Conservation (phyloP, 2,329 filamentous ascomycete genomes). For the Calonectria hongkongensis region DNA sequence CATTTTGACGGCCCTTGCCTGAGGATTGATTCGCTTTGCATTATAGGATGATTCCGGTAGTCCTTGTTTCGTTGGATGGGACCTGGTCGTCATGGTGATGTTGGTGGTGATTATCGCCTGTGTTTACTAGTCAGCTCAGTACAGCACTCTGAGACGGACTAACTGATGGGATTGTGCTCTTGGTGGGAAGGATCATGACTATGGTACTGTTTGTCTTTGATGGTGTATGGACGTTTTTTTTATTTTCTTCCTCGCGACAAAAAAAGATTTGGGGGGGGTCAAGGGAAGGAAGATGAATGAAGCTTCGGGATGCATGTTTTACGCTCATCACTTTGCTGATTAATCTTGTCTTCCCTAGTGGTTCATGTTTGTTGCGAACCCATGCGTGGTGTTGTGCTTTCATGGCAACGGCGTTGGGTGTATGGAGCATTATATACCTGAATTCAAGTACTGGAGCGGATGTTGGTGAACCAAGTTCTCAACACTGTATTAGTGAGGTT, state of each 20-base stretch:
- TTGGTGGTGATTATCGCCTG: constrained; percentile 36
- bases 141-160: constrained; percentile 48
- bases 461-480: constrained; percentile 43
- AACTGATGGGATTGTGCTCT: constrained; percentile 45
- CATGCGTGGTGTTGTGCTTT: constrained; percentile 53
- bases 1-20: constrained; percentile 15
- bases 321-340: constrained; percentile 49
- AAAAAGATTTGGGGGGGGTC: constrained; percentile 36
- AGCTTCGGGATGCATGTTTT: constrained; percentile 44
- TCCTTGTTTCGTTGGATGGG: constrained; percentile 32
- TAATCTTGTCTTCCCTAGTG: constrained; percentile 49
- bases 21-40: constrained; percentile 24
- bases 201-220: constrained; percentile 47
- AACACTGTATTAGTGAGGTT: constrained; percentile 8
- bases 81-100: constrained; percentile 25
- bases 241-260: constrained; percentile 41
- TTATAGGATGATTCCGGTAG: constrained; percentile 30
- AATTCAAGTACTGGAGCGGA: constrained; percentile 47
- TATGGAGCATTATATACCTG: constrained; percentile 58
- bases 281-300: constrained; percentile 39
- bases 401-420: constrained; percentile 61
- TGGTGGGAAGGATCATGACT: constrained; percentile 45
- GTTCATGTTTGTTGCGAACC: constrained; percentile 46
- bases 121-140: constrained; percentile 40
- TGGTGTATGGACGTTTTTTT: constrained; percentile 43